A percentile compares a stretch with the other conserved stretches of the same genome.
These are phyloP conservation scores for Aphanomyces astaci DNA, from an alignment of 352 stramenopile genomes.

Conservation along the genomic window DNA sequence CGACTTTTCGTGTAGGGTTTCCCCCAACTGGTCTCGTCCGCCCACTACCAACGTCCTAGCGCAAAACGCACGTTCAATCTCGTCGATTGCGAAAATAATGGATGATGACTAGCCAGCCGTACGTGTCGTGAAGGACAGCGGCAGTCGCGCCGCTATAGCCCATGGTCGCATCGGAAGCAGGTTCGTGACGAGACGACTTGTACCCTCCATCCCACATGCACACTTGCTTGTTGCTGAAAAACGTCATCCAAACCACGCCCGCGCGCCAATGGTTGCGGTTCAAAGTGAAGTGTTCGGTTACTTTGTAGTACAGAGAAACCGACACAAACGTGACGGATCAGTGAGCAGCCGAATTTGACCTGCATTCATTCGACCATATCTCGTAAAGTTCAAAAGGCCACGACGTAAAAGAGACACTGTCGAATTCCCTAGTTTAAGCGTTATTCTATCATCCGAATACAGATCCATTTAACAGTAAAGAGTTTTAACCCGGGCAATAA, in stretches of 20 bases:
- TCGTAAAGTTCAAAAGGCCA: too few relatives aligned
- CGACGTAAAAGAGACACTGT: too few relatives aligned
- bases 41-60: constrained; percentile 50
- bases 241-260: constrained; percentile 12
- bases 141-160: constrained; percentile 10
- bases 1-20: constrained; percentile 22
- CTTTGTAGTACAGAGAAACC: too few relatives aligned
- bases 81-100: background rate
- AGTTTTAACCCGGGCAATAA: too few relatives aligned
- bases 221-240: constrained; percentile 20
- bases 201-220: constrained; percentile 17
- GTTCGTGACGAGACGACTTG: background rate
- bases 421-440: too few relatives aligned
- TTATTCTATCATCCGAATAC: too few relatives aligned
- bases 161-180: background rate
- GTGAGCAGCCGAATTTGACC: too few relatives aligned
- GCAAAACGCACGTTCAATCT: background rate
- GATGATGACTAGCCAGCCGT: background rate
- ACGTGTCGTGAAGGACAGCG: constrained; percentile 4
- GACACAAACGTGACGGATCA: too few relatives aligned
- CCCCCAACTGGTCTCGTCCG: constrained; percentile 37
- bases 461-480: too few relatives aligned
- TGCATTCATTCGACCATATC: too few relatives aligned
- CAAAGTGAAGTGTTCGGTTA: too few relatives aligned
- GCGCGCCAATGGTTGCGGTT: background rate